Evolutionary conservation across 1,284 basidiomycete genomes (phyloP), one percentile per base, ranked within the genome.

Genomic region (Sanghuangporus weigelae): DNA sequence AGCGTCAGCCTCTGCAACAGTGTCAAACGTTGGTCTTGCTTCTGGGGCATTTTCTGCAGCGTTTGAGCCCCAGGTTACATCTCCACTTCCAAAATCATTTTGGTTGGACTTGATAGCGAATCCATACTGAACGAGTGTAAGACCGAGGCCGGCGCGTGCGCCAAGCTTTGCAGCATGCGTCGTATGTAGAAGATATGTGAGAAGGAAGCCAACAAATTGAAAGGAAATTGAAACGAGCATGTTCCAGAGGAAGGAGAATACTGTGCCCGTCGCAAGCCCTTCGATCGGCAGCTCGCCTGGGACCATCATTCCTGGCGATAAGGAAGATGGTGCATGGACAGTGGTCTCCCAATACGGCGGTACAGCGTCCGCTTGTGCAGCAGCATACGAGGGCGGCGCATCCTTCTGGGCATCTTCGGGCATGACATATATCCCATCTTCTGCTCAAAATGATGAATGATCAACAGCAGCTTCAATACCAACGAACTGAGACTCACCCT

Each of bases 311-410:
- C 65, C 65, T 35, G 67, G 67, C 16, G 70, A 71, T 60, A 75
- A 68, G 55, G 84, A 76, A 62, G 87, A 87, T 7, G 90, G 89
- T 26, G 90, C 87, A 69, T 98, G 92, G 26, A 98, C 87, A 1
- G 95, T 96, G 6, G 95, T 98, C 72, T 98, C 97, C 90, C 96
- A 98, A 75, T 99, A 99, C 0, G 96, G 93, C 1, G 96, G 96
- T 1, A 96, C 95, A 12, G 95, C 87, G 74, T 99, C 96, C 10
- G 93, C 90, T 69, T 97, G 90, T 4, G 97, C 96, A 39, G 87
- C 81, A 51, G 93, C 89, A 75, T 99, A 99, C 3, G 89, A 86
- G 14, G 95, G 95, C 4, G 95, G 94, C 0, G 89, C 86, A 64
- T 95, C 90, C 67, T 90, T 86, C 67, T 88, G 84, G 6, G 84